Conservation (phyloP, 2,329 filamentous ascomycete species). For the Arachnopeziza araneosa region DNA sequence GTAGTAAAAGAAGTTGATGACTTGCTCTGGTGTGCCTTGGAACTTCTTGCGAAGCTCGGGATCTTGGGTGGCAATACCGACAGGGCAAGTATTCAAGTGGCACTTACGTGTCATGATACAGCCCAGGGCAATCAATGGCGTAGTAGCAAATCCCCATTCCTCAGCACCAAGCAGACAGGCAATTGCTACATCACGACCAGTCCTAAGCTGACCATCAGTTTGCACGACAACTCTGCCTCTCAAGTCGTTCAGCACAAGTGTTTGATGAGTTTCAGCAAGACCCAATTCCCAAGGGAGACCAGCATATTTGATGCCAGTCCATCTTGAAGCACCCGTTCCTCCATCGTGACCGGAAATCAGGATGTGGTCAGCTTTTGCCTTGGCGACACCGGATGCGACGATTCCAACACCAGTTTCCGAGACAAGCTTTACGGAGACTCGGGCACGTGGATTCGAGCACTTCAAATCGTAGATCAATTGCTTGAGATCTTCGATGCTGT, state of each 20-base stretch:
- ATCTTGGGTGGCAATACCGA: constrained; percentile 93
- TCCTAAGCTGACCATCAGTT: constrained; percentile 90
- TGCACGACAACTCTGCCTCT: constrained; percentile 94
- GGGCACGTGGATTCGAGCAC: constrained; percentile 86
- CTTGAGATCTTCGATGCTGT: constrained; percentile 97
- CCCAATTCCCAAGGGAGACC: constrained; percentile 95
- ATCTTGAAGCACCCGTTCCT: constrained; percentile 91
- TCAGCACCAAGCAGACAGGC: constrained; percentile 95
- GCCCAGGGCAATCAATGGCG: constrained; percentile 92
- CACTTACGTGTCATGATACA: constrained; percentile 87
- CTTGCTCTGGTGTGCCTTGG: constrained; percentile 84
- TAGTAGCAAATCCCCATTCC: constrained; percentile 94
- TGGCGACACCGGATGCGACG: constrained; percentile 93
- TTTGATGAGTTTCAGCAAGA: constrained; percentile 96
- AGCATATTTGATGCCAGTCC: constrained; percentile 98
- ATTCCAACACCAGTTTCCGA: constrained; percentile 97
- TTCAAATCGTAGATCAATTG: constrained; percentile 97
- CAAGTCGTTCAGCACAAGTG: constrained; percentile 89
- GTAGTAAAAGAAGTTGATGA: constrained; percentile 96
- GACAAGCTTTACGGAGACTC: constrained; percentile 94
- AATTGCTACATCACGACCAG: constrained; percentile 88
- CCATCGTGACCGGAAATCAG: constrained; percentile 95
- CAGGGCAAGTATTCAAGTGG: constrained; percentile 69
- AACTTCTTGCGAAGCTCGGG: constrained; percentile 94
- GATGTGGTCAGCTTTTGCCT: constrained; percentile 95